Evolutionary conservation across 441 rosid genomes (phyloP).

Genomic region (Syzygium malaccense): DNA sequence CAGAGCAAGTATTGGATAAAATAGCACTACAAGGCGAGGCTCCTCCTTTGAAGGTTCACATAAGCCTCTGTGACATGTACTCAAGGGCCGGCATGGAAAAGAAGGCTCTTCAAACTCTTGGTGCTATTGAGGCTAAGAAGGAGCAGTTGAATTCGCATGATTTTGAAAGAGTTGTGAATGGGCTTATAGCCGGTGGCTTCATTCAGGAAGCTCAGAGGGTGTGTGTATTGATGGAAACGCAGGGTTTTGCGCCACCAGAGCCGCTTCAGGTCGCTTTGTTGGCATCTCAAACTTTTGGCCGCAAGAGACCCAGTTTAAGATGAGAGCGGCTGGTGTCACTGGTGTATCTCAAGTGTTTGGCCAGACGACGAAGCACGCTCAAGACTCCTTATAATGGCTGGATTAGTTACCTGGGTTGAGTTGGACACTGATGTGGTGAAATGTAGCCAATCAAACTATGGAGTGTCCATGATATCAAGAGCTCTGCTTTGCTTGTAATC

Average conservation of each 20-base stretch:
- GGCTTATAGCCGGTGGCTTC: constrained; percentile 57
- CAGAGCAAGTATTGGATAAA: constrained; percentile 60
- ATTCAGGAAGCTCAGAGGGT: constrained; percentile 55
- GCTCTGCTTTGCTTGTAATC: neutral
- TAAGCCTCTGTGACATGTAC: constrained; percentile 80
- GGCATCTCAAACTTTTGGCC: constrained; percentile 10
- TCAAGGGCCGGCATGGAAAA: constrained; percentile 50
- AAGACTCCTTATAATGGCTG: neutral
- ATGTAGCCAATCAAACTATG: neutral
- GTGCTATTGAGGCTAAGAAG: constrained; percentile 60
- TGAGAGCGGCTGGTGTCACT: neutral
- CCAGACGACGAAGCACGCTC: neutral
- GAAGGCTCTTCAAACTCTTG: constrained; percentile 76
- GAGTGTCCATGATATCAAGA: neutral
- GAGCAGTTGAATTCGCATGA: constrained; percentile 49
- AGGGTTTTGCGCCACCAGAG: constrained; percentile 37
- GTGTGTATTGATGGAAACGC: constrained; percentile 43
- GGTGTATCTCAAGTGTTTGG: neutral
- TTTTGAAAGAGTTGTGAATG: constrained; percentile 48
- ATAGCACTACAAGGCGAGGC: constrained; percentile 68
- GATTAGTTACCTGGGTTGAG: neutral
- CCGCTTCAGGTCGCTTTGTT: constrained; percentile 16
- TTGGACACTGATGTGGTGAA: neutral
- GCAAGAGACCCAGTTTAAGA: constrained; percentile 7
- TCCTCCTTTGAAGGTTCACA: constrained; percentile 55